These are phyloP conservation scores for Filobasidium uniguttulatum DNA, from an alignment of 1,284 basidiomycete genomes.

Conservation along the genomic window DNA sequence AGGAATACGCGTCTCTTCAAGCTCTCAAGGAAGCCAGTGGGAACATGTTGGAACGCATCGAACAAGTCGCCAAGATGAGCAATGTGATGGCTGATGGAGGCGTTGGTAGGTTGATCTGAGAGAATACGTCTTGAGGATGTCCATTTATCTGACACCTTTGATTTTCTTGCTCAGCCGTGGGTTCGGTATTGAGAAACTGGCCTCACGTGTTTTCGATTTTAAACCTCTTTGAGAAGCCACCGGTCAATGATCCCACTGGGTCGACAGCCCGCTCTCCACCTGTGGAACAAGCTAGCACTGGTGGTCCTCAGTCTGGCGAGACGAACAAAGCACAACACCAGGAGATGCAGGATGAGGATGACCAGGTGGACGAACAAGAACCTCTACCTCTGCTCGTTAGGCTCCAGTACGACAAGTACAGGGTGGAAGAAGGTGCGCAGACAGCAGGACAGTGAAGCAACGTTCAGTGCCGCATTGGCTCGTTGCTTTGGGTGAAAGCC, in stretches of 20 bases:
- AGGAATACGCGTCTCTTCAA: slow-evolving; percentile 33
- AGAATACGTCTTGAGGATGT: not conserved
- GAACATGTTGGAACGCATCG: slow-evolving; percentile 25
- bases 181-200: slow-evolving; percentile 33
- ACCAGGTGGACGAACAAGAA: not conserved
- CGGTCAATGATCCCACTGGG: too few relatives aligned
- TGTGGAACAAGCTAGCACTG: too few relatives aligned
- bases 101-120: slow-evolving; percentile 24
- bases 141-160: not conserved
- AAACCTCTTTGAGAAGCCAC: slow-evolving; percentile 23
- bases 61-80: slow-evolving; percentile 32
- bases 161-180: slow-evolving; percentile 23
- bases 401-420: slow-evolving; percentile 1
- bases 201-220: slow-evolving; percentile 34
- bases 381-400: not conserved
- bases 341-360: not conserved
- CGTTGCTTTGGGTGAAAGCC: too few relatives aligned
- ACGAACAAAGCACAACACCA: too few relatives aligned
- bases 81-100: slow-evolving; percentile 38
- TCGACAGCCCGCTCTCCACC: too few relatives aligned
- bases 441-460: too few relatives aligned
- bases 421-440: not conserved
- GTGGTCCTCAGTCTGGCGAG: too few relatives aligned
- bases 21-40: slow-evolving; percentile 30
- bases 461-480: too few relatives aligned